These are phyloP conservation scores for Cladosporium velox DNA, from an alignment of 2,329 filamentous ascomycete species.

Conservation along the genomic window DNA sequence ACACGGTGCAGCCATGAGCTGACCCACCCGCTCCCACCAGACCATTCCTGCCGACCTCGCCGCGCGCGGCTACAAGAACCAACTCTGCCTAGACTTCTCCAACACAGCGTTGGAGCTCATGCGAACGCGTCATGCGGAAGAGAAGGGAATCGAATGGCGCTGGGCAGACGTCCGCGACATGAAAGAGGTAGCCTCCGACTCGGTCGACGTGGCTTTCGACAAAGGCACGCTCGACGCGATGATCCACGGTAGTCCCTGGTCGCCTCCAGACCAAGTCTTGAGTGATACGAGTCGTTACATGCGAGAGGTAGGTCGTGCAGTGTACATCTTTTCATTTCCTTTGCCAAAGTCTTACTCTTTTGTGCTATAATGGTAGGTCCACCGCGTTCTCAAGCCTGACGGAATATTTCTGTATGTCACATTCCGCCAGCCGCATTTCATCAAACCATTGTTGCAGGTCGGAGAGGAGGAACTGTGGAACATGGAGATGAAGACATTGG, in stretches of 20 bases:
- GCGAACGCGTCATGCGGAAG: slow-evolving; percentile 45
- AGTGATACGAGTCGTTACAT: slow-evolving; percentile 32
- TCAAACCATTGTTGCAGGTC: slow-evolving; percentile 50
- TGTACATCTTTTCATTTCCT: neutral
- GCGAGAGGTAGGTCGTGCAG: slow-evolving; percentile 26
- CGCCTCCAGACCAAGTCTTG: slow-evolving; percentile 34
- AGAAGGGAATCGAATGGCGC: slow-evolving; percentile 51
- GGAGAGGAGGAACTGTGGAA: slow-evolving; percentile 45
- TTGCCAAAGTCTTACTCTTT: slow-evolving; percentile 7
- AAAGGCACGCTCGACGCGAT: slow-evolving; percentile 40
- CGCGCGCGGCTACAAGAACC: slow-evolving; percentile 51
- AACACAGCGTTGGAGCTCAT: slow-evolving; percentile 56
- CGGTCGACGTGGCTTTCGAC: slow-evolving; percentile 57
- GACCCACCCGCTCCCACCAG: slow-evolving; percentile 37
- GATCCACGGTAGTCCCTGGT: slow-evolving; percentile 38
- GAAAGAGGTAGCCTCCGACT: slow-evolving; percentile 33
- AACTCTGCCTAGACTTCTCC: slow-evolving; percentile 61
- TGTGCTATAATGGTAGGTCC: slow-evolving; percentile 24
- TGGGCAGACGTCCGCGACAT: slow-evolving; percentile 56
- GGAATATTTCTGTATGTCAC: slow-evolving; percentile 43
- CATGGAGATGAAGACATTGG: slow-evolving; percentile 47
- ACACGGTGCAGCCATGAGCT: slow-evolving; percentile 1
- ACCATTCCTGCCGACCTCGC: slow-evolving; percentile 55
- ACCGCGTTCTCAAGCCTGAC: slow-evolving; percentile 33
- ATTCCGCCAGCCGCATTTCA: slow-evolving; percentile 58